Conservation (phyloP, 2,329 filamentous ascomycete species). For the Ceratocystis cubensis region DNA sequence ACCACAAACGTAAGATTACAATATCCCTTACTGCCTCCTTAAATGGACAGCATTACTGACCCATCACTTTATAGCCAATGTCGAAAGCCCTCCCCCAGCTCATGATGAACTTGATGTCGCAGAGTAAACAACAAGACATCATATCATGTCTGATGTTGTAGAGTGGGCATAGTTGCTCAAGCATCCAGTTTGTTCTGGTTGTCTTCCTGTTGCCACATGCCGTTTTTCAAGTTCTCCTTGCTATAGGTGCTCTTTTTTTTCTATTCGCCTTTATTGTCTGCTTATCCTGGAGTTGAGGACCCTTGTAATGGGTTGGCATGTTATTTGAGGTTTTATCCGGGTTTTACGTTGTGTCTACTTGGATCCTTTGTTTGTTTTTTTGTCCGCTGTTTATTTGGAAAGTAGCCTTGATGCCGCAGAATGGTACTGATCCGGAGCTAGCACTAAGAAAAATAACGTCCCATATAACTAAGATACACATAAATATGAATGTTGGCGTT, state of each 20-base stretch:
- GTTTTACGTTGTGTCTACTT: not conserved
- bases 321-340: not conserved
- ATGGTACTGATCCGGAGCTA: too few species aligned
- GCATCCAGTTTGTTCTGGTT: not conserved
- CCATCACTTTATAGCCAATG: not conserved
- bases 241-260: constrained; percentile 4
- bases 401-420: not conserved
- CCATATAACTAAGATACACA: too few species aligned
- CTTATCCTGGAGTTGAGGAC: constrained; percentile 16
- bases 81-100: constrained; percentile 67
- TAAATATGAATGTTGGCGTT: too few species aligned
- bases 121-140: constrained; percentile 40
- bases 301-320: constrained; percentile 5
- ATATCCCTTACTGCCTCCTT: constrained; percentile 9
- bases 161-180: not conserved
- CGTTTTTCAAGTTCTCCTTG: not conserved
- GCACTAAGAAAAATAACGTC: too few species aligned
- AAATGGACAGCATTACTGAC: not conserved
- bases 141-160: too few species aligned
- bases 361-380: constrained; percentile 4
- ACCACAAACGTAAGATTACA: constrained; percentile 62
- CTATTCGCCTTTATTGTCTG: constrained; percentile 10
- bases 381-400: not conserved
- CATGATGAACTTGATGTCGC: constrained; percentile 95
- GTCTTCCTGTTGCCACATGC: not conserved